phyloP scores from a whole-genome alignment of 805 yeast species.

The Spathaspora gorwiae region DNA sequence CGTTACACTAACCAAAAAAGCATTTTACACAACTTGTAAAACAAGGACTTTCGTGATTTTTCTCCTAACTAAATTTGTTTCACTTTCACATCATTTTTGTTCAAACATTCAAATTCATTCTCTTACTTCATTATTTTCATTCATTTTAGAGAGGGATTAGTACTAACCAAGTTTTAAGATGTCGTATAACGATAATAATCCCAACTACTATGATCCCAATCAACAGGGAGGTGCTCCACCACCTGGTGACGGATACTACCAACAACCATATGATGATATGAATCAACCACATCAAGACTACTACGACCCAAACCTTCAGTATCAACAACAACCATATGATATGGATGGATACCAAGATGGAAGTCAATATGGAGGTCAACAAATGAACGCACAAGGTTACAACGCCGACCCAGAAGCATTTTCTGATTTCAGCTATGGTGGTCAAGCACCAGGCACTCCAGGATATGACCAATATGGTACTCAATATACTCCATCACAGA shows the following conservation, averaged over 20 bases:
- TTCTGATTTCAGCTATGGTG: conserved; percentile 63
- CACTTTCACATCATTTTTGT: no score
- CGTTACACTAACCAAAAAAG: no score
- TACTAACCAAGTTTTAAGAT: conserved; percentile 27
- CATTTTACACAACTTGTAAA: no score
- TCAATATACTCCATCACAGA: conserved; percentile 79
- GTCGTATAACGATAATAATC: conserved; percentile 56
- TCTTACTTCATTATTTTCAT: no score
- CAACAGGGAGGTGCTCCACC: conserved; percentile 22
- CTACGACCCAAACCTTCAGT: conserved; percentile 43
- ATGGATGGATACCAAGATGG: conserved; percentile 45
- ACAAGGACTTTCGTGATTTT: no score
- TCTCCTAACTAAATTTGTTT: no score
- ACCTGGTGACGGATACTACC: conserved; percentile 27
- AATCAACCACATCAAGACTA: conserved; percentile 42
- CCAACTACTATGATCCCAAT: conserved; percentile 45
- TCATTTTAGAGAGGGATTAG: neutral
- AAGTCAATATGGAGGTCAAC: conserved; percentile 20
- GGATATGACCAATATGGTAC: conserved; percentile 66
- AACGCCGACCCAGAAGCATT: conserved; percentile 57
- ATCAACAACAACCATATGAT: conserved; percentile 48
- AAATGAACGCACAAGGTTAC: conserved; percentile 22
- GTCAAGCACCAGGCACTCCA: conserved; percentile 50
- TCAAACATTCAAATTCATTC: no score
- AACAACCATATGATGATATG: conserved; percentile 11